These are phyloP conservation scores for Aspergillus alliaceus DNA, from an alignment of 2,329 filamentous ascomycete species.

Conservation along the genomic window DNA sequence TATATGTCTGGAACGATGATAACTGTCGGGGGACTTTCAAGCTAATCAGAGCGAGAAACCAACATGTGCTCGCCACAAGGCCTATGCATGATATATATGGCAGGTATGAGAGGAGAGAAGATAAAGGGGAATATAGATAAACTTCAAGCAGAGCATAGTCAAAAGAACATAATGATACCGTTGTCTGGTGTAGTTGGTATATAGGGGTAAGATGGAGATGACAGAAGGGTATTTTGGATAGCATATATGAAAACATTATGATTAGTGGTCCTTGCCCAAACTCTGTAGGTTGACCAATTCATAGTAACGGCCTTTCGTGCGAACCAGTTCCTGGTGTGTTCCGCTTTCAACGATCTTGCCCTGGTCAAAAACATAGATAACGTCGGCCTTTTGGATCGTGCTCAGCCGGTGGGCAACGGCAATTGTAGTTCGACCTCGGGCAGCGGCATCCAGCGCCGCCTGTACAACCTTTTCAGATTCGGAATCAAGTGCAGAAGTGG, in stretches of 20 bases:
- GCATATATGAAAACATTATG: not conserved
- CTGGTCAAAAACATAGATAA: conserved; percentile 95
- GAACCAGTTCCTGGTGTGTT: conserved; percentile 72
- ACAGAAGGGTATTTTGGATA: conserved; percentile 5
- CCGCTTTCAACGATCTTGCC: conserved; percentile 83
- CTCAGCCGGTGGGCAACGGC: conserved; percentile 89
- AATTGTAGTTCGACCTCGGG: conserved; percentile 84
- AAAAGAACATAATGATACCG: not conserved
- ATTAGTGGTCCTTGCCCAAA: conserved; percentile 58
- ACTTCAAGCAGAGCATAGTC: not conserved
- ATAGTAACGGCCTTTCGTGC: conserved; percentile 68
- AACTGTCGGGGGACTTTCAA: not conserved
- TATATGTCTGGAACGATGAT: not conserved
- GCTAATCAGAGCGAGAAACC: not conserved
- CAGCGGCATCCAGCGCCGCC: conserved; percentile 74
- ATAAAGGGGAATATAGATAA: not conserved
- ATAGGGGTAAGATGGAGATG: conserved; percentile 10
- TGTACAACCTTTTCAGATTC: conserved; percentile 59
- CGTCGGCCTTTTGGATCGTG: conserved; percentile 91
- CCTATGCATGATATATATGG: not conserved
- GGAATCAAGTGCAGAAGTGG: conserved; percentile 56
- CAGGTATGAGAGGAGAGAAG: not conserved
- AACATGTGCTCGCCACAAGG: not conserved
- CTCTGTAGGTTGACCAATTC: conserved; percentile 81
- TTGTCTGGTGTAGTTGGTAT: conserved; percentile 5